Evolutionary conservation across 2,329 filamentous ascomycete species (phyloP).

Genomic region (Phaeosphaeriaceae sp.): DNA sequence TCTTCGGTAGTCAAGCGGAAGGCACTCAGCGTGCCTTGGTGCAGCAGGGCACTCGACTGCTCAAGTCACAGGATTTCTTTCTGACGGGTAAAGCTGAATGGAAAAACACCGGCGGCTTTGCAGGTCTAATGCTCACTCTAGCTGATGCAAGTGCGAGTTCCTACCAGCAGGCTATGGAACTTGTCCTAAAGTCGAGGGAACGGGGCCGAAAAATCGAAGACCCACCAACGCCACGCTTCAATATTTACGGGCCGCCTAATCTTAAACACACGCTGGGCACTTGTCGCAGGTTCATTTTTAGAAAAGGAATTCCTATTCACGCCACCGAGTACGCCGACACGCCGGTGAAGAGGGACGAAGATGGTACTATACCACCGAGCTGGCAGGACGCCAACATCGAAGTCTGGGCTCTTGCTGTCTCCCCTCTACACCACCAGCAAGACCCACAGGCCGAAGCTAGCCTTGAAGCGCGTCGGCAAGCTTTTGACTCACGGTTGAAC

Average conservation of each 20-base stretch:
- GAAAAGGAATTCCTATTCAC: constrained; percentile 77
- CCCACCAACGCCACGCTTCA: constrained; percentile 37
- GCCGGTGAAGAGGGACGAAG: constrained; percentile 31
- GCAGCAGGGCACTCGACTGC: constrained; percentile 69
- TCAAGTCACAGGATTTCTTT: constrained; percentile 78
- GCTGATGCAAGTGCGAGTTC: constrained; percentile 68
- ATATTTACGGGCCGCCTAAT: constrained; percentile 82
- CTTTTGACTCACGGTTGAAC: constrained; percentile 35
- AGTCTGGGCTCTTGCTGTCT: constrained; percentile 81
- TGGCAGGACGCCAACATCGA: constrained; percentile 78
- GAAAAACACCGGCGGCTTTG: constrained; percentile 77
- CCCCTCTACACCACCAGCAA: constrained; percentile 26
- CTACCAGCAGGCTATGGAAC: constrained; percentile 53
- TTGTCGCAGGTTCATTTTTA: constrained; percentile 81
- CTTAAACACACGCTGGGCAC: constrained; percentile 82
- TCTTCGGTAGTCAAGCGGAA: constrained; percentile 83
- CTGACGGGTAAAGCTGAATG: constrained; percentile 79
- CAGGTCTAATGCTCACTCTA: constrained; percentile 84
- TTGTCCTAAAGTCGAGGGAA: constrained; percentile 27
- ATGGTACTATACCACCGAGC: constrained; percentile 61
- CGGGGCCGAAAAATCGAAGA: constrained; percentile 17
- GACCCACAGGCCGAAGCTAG: constrained; percentile 22
- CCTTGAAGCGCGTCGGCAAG: constrained; percentile 25
- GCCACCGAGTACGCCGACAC: constrained; percentile 67
- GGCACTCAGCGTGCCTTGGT: constrained; percentile 80